phyloP scores from a whole-genome alignment of 257 asterid species.

The Rubia yunnanensis region DNA sequence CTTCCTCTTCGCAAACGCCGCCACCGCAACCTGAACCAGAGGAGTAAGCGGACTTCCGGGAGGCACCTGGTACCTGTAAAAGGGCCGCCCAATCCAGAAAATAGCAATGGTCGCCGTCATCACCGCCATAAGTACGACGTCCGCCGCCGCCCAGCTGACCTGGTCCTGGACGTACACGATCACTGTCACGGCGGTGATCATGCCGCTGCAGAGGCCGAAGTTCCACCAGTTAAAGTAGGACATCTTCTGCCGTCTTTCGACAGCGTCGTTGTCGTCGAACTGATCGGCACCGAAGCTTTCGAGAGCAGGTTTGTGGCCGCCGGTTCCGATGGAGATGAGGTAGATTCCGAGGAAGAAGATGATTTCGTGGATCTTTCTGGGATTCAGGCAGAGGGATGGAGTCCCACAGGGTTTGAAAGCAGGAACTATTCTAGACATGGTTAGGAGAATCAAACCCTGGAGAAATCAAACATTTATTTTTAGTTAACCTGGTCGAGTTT shows the following conservation, averaged over 20 bases:
- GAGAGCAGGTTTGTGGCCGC: conserved; percentile 81
- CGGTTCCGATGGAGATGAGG: conserved; percentile 73
- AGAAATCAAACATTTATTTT: neutral
- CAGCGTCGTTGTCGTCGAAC: conserved; percentile 72
- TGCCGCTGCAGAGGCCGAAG: conserved; percentile 61
- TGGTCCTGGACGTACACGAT: conserved; percentile 61
- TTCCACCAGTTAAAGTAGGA: conserved; percentile 97
- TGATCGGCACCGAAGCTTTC: conserved; percentile 99
- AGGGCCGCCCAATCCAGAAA: conserved; percentile 48
- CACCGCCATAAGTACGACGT: conserved; percentile 42
- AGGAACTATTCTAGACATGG: conserved; percentile 59
- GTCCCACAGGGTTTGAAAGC: conserved; percentile 42
- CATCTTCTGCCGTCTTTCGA: conserved; percentile 56
- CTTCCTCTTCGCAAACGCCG: conserved; percentile 57
- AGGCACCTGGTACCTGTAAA: conserved; percentile 50
- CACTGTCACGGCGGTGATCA: conserved; percentile 55
- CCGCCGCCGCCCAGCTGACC: conserved; percentile 70
- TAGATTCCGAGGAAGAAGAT: conserved; percentile 70
- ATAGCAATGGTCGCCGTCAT: conserved; percentile 39
- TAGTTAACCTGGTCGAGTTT: no score
- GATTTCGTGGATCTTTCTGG: conserved; percentile 38
- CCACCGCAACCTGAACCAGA: conserved; percentile 51
- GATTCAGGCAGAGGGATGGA: conserved; percentile 15
- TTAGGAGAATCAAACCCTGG: conserved; percentile 70
- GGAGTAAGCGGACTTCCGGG: conserved; percentile 73